These are phyloP conservation scores for Starmerella roubikii DNA, from an alignment of 805 yeast species.

Conservation along the genomic window DNA sequence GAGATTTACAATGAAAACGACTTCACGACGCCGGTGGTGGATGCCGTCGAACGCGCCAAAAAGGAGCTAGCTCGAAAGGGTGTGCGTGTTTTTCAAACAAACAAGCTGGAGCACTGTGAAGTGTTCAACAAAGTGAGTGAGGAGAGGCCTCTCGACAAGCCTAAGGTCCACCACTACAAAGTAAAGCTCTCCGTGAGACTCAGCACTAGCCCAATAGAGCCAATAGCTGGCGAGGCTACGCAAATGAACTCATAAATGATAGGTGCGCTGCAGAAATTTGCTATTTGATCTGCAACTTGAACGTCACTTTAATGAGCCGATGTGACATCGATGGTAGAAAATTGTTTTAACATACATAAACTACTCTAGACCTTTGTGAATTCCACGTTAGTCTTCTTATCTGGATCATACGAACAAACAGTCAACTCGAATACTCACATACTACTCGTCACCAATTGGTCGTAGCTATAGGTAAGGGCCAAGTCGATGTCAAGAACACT, in stretches of 20 bases:
- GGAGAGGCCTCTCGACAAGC: slow-evolving; percentile 6
- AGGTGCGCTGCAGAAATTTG: too few relatives aligned
- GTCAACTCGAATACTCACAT: too few relatives aligned
- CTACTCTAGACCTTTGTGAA: too few relatives aligned
- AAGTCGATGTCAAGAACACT: slow-evolving; percentile 37
- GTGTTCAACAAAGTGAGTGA: slow-evolving; percentile 1
- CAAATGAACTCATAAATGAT: too few relatives aligned
- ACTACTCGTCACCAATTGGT: too few relatives aligned
- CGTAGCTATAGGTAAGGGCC: too few relatives aligned
- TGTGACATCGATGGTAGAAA: too few relatives aligned
- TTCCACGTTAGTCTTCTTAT: too few relatives aligned
- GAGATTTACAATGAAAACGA: slow-evolving; percentile 3
- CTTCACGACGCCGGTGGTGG: slow-evolving; percentile 2
- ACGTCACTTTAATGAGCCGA: too few relatives aligned
- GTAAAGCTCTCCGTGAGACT: slow-evolving; percentile 2
- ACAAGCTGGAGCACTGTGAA: slow-evolving; percentile 1
- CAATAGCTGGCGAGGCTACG: not conserved
- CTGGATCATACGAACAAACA: too few relatives aligned
- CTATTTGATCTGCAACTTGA: too few relatives aligned
- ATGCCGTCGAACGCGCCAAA: slow-evolving; percentile 10
- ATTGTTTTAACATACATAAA: too few relatives aligned
- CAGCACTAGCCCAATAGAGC: slow-evolving; percentile 1
- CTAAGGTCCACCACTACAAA: slow-evolving; percentile 9
- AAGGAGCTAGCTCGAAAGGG: not conserved
- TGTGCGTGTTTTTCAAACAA: slow-evolving; percentile 5